A percentile compares a stretch with the other conserved stretches of the same genome.
Conservation (phyloP, 495 filamentous ascomycete species). For the Penicillium turbatum region DNA sequence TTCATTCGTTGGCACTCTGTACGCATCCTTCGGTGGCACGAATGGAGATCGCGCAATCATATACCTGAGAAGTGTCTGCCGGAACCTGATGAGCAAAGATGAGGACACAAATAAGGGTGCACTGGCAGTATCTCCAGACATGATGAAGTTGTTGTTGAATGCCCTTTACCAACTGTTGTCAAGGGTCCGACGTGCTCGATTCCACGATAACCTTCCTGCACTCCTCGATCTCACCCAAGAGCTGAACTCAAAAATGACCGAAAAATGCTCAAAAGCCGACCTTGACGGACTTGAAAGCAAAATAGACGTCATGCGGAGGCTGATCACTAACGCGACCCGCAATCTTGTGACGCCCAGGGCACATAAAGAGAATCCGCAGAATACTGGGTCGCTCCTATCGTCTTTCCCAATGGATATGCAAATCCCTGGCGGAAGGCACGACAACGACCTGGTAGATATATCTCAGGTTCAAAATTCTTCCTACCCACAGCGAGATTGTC, state of each 20-base stretch:
- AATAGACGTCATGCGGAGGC: slow-evolving; percentile 12
- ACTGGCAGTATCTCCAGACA: slow-evolving; percentile 3
- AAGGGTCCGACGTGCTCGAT: slow-evolving; percentile 10
- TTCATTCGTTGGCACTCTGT: slow-evolving; percentile 16
- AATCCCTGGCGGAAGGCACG: slow-evolving; percentile 14
- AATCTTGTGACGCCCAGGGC: slow-evolving; percentile 2
- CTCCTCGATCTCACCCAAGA: background rate
- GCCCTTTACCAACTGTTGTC: slow-evolving; percentile 8
- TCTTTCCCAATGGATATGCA: slow-evolving; percentile 16
- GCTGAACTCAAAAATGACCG: background rate
- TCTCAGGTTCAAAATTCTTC: slow-evolving; percentile 12
- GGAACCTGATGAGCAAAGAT: background rate
- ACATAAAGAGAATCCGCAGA: background rate
- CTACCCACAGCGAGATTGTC: slow-evolving; percentile 13
- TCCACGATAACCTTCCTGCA: slow-evolving; percentile 9
- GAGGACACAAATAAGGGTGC: background rate
- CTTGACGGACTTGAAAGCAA: slow-evolving; percentile 8
- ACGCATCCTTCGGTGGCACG: slow-evolving; percentile 8
- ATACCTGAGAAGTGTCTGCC: slow-evolving; percentile 10
- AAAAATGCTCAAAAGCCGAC: slow-evolving; percentile 9
- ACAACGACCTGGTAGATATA: slow-evolving; percentile 18
- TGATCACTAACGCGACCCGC: slow-evolving; percentile 5
- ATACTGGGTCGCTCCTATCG: background rate
- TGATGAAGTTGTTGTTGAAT: slow-evolving; percentile 9
- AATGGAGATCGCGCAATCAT: slow-evolving; percentile 18